These are phyloP conservation scores for Solanum sparsipilum DNA, from an alignment of 257 asterid genomes.

Conservation along the genomic window DNA sequence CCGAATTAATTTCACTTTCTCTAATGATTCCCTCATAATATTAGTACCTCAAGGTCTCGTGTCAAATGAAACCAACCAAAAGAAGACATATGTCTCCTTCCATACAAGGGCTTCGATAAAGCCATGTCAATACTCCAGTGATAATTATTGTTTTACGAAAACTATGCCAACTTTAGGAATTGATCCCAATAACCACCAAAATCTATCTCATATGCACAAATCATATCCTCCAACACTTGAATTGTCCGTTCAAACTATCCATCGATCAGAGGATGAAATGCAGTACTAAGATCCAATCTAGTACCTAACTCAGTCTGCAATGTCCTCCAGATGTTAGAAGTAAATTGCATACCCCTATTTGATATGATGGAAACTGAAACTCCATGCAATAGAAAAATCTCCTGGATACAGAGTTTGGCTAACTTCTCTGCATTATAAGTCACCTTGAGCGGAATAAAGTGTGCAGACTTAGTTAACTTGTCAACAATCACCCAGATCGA, in stretches of 20 bases:
- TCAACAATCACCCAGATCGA: too few species aligned
- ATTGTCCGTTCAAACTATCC: too few species aligned
- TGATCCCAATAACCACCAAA: not conserved
- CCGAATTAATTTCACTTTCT: too few species aligned
- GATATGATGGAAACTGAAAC: not conserved
- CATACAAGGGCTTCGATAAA: not conserved
- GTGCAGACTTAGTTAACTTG: too few species aligned
- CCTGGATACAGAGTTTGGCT: not conserved
- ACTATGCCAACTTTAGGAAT: not conserved
- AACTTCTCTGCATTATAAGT: not conserved
- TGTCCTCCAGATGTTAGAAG: not conserved
- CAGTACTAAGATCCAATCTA: not conserved
- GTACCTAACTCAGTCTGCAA: not conserved
- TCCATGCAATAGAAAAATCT: not conserved
- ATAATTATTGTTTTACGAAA: too few species aligned
- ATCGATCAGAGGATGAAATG: not conserved
- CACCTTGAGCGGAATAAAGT: too few species aligned
- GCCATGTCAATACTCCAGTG: not conserved
- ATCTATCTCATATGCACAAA: not conserved
- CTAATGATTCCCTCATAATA: not conserved
- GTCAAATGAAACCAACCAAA: not conserved
- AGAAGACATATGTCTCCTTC: not conserved
- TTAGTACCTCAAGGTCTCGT: not conserved
- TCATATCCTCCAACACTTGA: not conserved
- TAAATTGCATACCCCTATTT: not conserved